Evolutionary conservation across 257 asterid species (phyloP).

Genomic region (Fraxinus americana): DNA sequence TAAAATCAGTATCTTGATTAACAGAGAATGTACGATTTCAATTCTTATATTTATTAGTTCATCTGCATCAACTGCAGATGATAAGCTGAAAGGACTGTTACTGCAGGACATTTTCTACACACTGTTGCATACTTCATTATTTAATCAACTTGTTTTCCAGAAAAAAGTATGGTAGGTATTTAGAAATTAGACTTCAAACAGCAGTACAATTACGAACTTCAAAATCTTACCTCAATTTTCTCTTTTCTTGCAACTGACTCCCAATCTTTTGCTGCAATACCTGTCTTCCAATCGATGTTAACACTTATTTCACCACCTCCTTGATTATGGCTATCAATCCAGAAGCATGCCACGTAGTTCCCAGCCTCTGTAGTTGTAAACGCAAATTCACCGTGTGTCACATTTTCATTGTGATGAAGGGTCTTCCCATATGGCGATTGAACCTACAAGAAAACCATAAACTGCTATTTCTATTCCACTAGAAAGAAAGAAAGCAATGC

Average conservation of each 20-base stretch:
- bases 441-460: constrained; percentile 39
- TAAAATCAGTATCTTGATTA: not conserved
- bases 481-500: not conserved
- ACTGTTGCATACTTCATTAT: not conserved
- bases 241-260: constrained; percentile 57
- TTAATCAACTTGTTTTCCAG: not conserved
- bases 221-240: constrained; percentile 49
- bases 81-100: not conserved
- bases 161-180: not conserved
- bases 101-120: not conserved
- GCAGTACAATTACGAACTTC: not conserved
- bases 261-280: constrained; percentile 66
- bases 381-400: constrained; percentile 51
- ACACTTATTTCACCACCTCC: constrained; percentile 40
- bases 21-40: not conserved
- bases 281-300: constrained; percentile 54
- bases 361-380: constrained; percentile 58
- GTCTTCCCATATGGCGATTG: constrained; percentile 55
- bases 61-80: not conserved
- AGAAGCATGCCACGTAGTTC: constrained; percentile 54
- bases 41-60: not conserved
- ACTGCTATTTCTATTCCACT: constrained; percentile 5
- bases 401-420: constrained; percentile 46
- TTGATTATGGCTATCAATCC: constrained; percentile 35
- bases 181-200: not conserved